These are phyloP conservation scores for Lactarius pseudohatsudake DNA, from an alignment of 768 basidiomycete species.

Conservation along the genomic window DNA sequence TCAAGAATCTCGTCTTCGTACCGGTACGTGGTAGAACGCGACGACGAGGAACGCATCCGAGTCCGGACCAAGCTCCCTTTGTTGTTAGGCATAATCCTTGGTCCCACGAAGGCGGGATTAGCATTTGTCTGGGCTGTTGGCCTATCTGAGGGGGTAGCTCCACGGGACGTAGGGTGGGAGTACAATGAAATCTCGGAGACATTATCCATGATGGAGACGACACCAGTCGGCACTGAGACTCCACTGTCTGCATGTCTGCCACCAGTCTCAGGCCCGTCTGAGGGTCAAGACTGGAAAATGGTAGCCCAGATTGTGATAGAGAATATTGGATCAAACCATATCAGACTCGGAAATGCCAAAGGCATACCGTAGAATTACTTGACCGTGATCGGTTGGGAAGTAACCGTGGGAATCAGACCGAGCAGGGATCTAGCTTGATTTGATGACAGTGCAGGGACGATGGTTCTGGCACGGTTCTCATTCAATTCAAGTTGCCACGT, in stretches of 20 bases:
- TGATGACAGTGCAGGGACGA: too few relatives aligned
- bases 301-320: constrained; percentile 5
- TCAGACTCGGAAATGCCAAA: too few relatives aligned
- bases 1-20: constrained; percentile 15
- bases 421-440: too few relatives aligned
- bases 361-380: too few relatives aligned
- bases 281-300: constrained; percentile 1
- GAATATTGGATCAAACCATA: not conserved
- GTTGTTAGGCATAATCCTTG: constrained; percentile 18
- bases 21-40: constrained; percentile 4
- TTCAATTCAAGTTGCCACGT: not conserved
- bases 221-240: not conserved
- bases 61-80: constrained; percentile 15
- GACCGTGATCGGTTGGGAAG: too few relatives aligned
- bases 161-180: constrained; percentile 20
- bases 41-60: constrained; percentile 9
- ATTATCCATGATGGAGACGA: constrained; percentile 21
- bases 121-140: not conserved
- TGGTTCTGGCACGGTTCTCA: too few relatives aligned
- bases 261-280: constrained; percentile 5
- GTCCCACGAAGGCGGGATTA: constrained; percentile 15
- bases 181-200: constrained; percentile 29
- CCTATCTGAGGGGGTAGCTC: constrained; percentile 21
- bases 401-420: too few relatives aligned
- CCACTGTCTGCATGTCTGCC: not conserved